These are phyloP conservation scores for Akanthomyces muscarius DNA, from an alignment of 2,329 filamentous ascomycete species.

Conservation along the genomic window DNA sequence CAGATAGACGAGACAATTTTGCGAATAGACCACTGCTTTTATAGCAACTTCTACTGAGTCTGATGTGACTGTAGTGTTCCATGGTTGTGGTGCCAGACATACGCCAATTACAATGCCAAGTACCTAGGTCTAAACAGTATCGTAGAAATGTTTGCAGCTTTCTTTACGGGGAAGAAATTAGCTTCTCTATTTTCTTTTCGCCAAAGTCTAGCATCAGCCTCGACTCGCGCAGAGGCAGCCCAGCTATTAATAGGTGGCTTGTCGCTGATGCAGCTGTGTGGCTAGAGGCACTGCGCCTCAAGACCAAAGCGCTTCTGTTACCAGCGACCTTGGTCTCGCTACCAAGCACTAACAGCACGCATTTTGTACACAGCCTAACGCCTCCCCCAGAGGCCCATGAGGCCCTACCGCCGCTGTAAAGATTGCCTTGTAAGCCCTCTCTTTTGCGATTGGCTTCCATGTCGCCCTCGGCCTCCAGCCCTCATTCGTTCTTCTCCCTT, in stretches of 20 bases:
- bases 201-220: too few relatives aligned
- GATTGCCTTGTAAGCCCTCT: too few relatives aligned
- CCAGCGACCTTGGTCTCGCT: not conserved
- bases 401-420: too few relatives aligned
- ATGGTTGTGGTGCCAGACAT: not conserved
- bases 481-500: not conserved
- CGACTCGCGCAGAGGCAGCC: not conserved
- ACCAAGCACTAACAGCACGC: not conserved
- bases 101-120: too few relatives aligned
- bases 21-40: conserved; percentile 1
- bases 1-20: conserved; percentile 11
- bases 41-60: not conserved
- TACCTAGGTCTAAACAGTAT: too few relatives aligned
- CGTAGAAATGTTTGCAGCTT: too few relatives aligned
- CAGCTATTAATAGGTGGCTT: not conserved
- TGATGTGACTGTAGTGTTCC: not conserved
- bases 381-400: too few relatives aligned
- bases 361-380: not conserved
- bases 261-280: not conserved
- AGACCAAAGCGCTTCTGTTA: not conserved
- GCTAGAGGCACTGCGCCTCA: not conserved
- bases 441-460: not conserved
- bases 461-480: not conserved
- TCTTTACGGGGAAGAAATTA: too few relatives aligned
- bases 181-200: too few relatives aligned